phyloP scores from a whole-genome alignment of 805 yeast species.

The Zygosaccharomyces siamensis region DNA sequence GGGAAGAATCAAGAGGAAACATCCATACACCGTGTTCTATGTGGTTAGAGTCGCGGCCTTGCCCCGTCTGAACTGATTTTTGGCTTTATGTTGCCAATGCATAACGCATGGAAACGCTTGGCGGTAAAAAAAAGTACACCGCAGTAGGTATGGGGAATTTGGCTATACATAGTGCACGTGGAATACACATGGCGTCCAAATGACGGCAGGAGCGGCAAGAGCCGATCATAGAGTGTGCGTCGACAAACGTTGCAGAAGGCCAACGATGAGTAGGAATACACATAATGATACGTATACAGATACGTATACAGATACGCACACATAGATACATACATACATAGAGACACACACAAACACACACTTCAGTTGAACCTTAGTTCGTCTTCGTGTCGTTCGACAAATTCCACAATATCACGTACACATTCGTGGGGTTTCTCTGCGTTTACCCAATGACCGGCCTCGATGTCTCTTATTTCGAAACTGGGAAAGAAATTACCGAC shows the following conservation, averaged over 20 bases:
- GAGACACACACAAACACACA: background rate
- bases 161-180: background rate
- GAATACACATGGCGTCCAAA: background rate
- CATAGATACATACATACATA: too few relatives aligned
- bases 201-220: background rate
- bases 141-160: background rate
- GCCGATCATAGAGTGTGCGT: too few relatives aligned
- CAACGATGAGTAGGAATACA: background rate
- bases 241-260: too few relatives aligned
- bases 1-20: background rate
- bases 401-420: slow-evolving; percentile 55
- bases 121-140: background rate
- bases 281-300: too few relatives aligned
- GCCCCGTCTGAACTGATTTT: background rate
- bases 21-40: background rate
- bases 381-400: slow-evolving; percentile 46
- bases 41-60: background rate
- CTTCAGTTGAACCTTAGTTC: slow-evolving; percentile 4
- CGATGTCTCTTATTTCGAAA: slow-evolving; percentile 67
- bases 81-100: background rate
- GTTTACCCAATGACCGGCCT: slow-evolving; percentile 91
- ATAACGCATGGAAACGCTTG: background rate
- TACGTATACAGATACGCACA: too few relatives aligned
- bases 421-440: slow-evolving; percentile 82
- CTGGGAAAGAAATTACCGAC: slow-evolving; percentile 76